phyloP scores from a whole-genome alignment of 73 alveolate genomes.

The Paramecium pentaurelia region DNA sequence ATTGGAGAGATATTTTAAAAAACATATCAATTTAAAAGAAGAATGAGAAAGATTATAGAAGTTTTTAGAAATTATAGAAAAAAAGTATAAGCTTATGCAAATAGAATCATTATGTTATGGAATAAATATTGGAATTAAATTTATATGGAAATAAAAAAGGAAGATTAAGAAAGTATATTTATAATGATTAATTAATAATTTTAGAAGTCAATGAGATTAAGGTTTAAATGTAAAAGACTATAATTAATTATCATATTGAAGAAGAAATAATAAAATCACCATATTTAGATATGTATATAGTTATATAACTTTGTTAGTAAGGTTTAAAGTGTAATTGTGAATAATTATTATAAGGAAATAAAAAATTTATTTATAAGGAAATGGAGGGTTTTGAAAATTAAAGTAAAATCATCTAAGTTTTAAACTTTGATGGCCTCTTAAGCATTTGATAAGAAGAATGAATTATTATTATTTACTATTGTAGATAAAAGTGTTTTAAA shows the following conservation, averaged over 20 bases:
- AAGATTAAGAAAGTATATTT: neutral
- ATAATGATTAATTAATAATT: neutral
- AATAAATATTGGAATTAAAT: neutral
- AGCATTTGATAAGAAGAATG: slow-evolving; percentile 17
- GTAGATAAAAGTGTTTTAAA: slow-evolving; percentile 17
- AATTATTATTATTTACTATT: neutral
- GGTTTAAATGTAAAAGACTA: neutral
- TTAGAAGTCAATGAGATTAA: neutral
- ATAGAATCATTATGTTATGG: slow-evolving; percentile 4
- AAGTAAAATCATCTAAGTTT: neutral
- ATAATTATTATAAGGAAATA: neutral
- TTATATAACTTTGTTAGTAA: neutral
- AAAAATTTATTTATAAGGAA: neutral
- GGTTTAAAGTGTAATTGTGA: neutral
- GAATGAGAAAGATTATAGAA: neutral
- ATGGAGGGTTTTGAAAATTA: neutral
- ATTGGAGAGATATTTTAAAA: slow-evolving; percentile 28
- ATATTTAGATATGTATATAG: neutral
- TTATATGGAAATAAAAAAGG: neutral
- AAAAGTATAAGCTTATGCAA: neutral
- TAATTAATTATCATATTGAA: neutral
- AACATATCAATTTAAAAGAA: neutral
- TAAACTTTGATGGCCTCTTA: slow-evolving; percentile 2
- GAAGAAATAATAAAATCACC: slow-evolving; percentile 17
- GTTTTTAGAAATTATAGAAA: neutral